A percentile compares a stretch with the other conserved stretches of the same genome.
Conservation (phyloP, 2,329 filamentous ascomycete genomes). For the Colletotrichum sp. region DNA sequence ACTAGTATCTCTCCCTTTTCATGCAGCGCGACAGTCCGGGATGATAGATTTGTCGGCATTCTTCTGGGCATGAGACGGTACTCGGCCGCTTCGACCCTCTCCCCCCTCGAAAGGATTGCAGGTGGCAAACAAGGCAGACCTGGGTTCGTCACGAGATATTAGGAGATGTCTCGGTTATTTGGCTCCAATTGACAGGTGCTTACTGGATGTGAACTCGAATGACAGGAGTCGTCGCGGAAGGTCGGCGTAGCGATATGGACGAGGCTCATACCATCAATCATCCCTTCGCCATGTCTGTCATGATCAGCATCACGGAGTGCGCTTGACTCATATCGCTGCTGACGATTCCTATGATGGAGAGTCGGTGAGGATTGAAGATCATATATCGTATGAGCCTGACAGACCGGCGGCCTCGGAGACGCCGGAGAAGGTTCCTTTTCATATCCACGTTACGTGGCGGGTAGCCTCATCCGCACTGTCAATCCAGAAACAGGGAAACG, state of each 20-base stretch:
- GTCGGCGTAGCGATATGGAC: background rate
- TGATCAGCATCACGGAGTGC: background rate
- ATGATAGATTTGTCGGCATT: background rate
- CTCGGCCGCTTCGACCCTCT: background rate
- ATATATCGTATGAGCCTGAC: background rate
- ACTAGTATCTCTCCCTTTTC: background rate
- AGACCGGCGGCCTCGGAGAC: background rate
- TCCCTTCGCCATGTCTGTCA: background rate
- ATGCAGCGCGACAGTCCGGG: background rate
- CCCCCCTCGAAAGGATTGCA: background rate
- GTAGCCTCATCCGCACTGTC: background rate
- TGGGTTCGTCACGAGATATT: background rate
- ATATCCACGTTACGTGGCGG: background rate
- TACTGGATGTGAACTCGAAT: background rate
- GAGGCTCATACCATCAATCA: background rate
- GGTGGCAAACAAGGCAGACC: background rate
- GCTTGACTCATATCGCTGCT: background rate
- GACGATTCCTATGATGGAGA: background rate
- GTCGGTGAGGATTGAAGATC: background rate
- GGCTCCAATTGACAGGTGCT: background rate
- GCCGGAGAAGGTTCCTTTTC: background rate
- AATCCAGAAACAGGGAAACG: background rate
- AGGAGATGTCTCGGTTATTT: background rate
- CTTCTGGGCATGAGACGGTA: background rate
- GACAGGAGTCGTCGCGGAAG: background rate